Evolutionary conservation across 1,284 basidiomycete genomes (phyloP).

Genomic region (Ustilago shanxiensis): DNA sequence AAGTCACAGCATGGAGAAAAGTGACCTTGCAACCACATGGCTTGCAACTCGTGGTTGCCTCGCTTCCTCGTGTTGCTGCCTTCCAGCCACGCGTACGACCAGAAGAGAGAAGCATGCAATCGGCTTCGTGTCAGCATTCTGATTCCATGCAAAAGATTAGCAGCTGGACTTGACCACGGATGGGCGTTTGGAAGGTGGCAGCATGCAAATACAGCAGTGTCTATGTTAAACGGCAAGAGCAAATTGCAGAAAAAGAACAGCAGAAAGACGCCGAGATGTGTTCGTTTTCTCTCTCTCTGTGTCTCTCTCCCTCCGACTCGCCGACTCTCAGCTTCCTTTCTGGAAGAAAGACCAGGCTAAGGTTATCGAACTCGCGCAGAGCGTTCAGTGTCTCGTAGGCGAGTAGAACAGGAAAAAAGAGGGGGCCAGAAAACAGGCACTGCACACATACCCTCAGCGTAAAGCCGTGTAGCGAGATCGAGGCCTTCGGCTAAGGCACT

Average conservation of each 20-base stretch:
- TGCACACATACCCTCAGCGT: background rate
- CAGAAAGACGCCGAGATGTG: slow-evolving; percentile 8
- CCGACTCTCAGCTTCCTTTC: background rate
- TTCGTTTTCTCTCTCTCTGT: no score
- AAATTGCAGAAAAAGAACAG: no score
- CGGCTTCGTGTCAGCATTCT: no score
- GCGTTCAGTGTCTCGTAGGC: background rate
- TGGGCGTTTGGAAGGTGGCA: background rate
- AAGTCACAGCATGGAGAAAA: background rate
- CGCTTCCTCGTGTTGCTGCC: background rate
- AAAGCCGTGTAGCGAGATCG: background rate
- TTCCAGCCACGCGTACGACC: background rate
- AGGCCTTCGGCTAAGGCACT: background rate
- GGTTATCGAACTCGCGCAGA: background rate
- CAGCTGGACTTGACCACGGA: background rate
- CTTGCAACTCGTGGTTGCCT: slow-evolving; percentile 1
- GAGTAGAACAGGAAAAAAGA: background rate
- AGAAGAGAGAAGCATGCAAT: no score
- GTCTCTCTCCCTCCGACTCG: no score
- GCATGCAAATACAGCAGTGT: slow-evolving; percentile 2
- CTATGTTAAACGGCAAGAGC: no score
- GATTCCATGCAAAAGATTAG: background rate
- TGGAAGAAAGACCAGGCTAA: background rate
- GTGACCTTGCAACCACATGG: background rate
- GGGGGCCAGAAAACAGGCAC: background rate